phyloP scores from a whole-genome alignment of 2,329 filamentous ascomycete genomes.

The Coniella vitis region DNA sequence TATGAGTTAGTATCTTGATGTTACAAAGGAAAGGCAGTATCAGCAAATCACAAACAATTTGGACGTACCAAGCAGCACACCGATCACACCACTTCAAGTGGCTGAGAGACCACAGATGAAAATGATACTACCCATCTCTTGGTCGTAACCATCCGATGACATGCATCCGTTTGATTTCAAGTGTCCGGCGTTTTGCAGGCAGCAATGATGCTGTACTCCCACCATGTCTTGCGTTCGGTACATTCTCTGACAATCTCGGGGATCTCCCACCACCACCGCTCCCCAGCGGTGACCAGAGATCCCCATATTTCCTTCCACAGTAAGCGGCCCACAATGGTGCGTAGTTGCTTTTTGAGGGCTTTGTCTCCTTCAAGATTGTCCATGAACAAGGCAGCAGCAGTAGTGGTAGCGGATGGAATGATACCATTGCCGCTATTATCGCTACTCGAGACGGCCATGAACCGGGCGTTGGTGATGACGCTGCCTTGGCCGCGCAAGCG shows the following conservation, averaged over 20 bases:
- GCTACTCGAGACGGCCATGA: conserved; percentile 34
- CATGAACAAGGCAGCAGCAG: conserved; percentile 16
- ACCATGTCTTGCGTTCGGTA: conserved; percentile 44
- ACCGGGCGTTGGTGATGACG: conserved; percentile 40
- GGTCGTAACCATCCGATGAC: neutral
- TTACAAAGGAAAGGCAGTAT: no score
- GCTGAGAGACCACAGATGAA: no score
- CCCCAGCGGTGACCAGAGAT: conserved; percentile 37
- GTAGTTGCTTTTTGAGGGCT: conserved; percentile 27
- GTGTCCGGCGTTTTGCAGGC: conserved; percentile 39
- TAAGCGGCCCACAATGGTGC: conserved; percentile 46
- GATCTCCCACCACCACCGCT: conserved; percentile 57
- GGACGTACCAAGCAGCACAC: no score
- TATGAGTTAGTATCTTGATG: no score
- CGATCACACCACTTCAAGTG: no score
- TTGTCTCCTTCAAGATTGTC: conserved; percentile 12
- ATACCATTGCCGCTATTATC: neutral
- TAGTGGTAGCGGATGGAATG: conserved; percentile 3
- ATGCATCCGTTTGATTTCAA: neutral
- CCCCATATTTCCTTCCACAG: conserved; percentile 59
- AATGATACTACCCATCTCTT: neutral
- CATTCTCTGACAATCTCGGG: conserved; percentile 49
- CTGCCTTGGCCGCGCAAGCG: conserved; percentile 43
- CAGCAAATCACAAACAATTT: no score
- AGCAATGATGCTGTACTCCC: conserved; percentile 52